Base-by-base conservation (phyloP, 192 early-diverging fungal species). In the Coemansia sp. region DNA sequence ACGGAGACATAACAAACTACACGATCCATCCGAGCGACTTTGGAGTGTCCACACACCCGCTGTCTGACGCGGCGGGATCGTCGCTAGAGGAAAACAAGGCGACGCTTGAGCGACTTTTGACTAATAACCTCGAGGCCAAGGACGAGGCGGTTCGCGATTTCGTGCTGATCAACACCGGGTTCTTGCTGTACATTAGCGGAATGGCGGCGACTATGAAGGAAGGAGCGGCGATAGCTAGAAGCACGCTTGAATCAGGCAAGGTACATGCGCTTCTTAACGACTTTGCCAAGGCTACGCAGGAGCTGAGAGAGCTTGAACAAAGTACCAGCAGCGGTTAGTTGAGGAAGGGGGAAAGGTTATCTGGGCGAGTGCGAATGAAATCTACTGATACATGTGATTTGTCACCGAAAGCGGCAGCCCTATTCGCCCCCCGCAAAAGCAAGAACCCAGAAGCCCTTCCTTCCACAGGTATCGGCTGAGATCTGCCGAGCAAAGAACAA, bases 161-260 rank as follows among this genome's bases (percentile, higher is more conserved):
- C 83, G 92, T 99, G 14, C 82, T 97, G 38, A 66, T 99, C 60
- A 99, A 99, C 69, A 83, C 94, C 1, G 91, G 89, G n/a, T 92
- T 94, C 9, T 63, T 96, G 54, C 76, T 97, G 67, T 88, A 86
- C 22, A 87, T 97, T 29, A 79, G 90, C 25, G 95, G 93, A 25
- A 85, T 85, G 43, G 93, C 91, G 0, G 52, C 59, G 5, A 76
- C 86, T 54, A 89, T 92, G 66, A 81, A 85, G 48, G 88, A 93
- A 4, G 95, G 91, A 11, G 94, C 95, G 2, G 43, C 71, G 34
- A 66, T 95, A 35, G 94, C 97, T 15, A 69, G 88, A 19, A 70
- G 88, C 19, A 90, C 89, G 33, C 88, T 99, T 35, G 69, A 73
- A 29, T 84, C 85, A 43, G 93, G 94, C 46, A 87, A 75, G 19